Evolutionary conservation across 2,329 filamentous ascomycete genomes (phyloP).

Genomic region (Hypoxylon sp.): DNA sequence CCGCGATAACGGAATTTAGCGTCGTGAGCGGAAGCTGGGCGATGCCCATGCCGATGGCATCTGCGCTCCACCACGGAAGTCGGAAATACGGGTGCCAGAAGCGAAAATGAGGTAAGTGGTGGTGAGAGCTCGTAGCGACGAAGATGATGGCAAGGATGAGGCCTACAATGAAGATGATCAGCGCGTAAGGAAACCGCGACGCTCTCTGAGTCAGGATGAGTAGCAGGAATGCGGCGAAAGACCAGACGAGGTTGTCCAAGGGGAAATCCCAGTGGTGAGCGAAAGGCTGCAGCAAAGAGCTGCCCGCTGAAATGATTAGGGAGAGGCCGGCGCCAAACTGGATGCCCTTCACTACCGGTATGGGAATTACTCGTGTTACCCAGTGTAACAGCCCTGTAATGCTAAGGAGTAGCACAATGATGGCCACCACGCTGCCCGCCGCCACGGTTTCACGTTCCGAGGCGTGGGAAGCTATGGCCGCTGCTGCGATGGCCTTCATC

Average conservation of each 20-base stretch:
- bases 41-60: conserved; percentile 73
- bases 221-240: conserved; percentile 78
- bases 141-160: conserved; percentile 73
- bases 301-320: conserved; percentile 83
- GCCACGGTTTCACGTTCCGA: conserved; percentile 81
- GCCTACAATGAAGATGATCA: conserved; percentile 79
- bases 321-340: conserved; percentile 92
- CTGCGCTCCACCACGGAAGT: conserved; percentile 62
- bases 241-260: conserved; percentile 85
- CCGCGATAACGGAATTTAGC: conserved; percentile 92
- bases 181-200: conserved; percentile 81
- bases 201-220: conserved; percentile 77
- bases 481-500: conserved; percentile 90
- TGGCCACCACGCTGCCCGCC: conserved; percentile 84
- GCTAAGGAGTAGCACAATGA: conserved; percentile 81
- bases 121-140: conserved; percentile 51
- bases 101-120: conserved; percentile 65
- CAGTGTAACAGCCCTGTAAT: conserved; percentile 82
- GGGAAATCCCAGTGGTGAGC: conserved; percentile 72
- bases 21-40: conserved; percentile 93
- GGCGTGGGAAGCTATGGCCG: conserved; percentile 81
- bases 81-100: conserved; percentile 72
- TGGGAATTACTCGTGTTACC: conserved; percentile 81
- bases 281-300: conserved; percentile 76
- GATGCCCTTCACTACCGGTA: conserved; percentile 93